Evolutionary conservation across 164 flowering plant species (phyloP).

Genomic region (Chloranthus sessilifolius): DNA sequence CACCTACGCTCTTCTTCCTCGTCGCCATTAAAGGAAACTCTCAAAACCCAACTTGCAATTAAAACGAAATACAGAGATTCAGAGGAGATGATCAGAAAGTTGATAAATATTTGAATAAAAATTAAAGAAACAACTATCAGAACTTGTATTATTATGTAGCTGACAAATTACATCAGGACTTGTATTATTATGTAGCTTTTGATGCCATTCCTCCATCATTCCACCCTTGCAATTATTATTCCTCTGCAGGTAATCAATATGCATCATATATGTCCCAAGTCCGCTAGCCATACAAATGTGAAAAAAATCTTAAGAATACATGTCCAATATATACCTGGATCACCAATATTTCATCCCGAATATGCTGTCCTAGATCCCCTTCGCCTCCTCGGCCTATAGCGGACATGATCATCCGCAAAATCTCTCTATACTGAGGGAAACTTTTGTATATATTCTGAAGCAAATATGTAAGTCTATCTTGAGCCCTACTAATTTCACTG

Average conservation of each 20-base stretch:
- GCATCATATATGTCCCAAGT: constrained; percentile 1
- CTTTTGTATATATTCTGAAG: constrained; percentile 61
- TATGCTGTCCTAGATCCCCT: constrained; percentile 98
- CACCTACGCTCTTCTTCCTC: too few species aligned
- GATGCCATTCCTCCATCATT: constrained; percentile 99
- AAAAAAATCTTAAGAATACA: constrained; percentile 3
- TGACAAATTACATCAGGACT: constrained; percentile 98
- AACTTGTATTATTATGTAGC: constrained; percentile 54
- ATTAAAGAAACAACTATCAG: too few species aligned
- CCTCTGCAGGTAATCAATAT: constrained; percentile 59
- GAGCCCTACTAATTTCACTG: constrained; percentile 98
- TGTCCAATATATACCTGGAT: constrained; percentile 54
- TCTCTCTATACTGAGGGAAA: constrained; percentile 66
- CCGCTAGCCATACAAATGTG: neutral
- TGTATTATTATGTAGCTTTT: constrained; percentile 93
- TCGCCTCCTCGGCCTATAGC: constrained; percentile 99
- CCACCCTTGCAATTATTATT: constrained; percentile 96
- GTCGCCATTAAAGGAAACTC: too few species aligned
- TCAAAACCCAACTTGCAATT: too few species aligned
- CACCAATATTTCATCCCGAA: constrained; percentile 94
- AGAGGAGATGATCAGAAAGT: too few species aligned
- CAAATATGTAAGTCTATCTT: constrained; percentile 85
- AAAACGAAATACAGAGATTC: too few species aligned
- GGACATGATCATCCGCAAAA: constrained; percentile 83
- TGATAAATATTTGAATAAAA: too few species aligned